Base-by-base conservation (phyloP, 352 stramenopile genomes). In the Stramenopiles sp. region DNA sequence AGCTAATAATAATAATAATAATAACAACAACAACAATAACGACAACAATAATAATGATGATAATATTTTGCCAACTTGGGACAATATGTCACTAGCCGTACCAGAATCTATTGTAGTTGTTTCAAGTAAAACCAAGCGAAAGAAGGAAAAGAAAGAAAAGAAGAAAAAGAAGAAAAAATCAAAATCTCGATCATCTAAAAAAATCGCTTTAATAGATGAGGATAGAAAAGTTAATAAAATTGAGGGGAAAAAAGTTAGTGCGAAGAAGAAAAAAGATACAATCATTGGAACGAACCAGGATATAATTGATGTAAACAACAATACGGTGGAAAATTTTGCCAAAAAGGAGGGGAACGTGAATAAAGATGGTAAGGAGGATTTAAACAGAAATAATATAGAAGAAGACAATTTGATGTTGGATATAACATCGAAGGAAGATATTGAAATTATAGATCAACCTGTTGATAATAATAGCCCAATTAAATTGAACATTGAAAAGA, bases 101-200 rank as follows among this genome's bases (percentile, higher is more conserved):
- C 65, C 65, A 13, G 30, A 33, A 76, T 33, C 65, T 76, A 7
- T 33, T 20, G 4, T 7, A 76, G 31, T 76, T 76, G 13, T 33
- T 76, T 13, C 4, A 76, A 7, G 4, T 13, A 76, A 76, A 20
- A 76, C 4, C 38, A 53, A 53, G 13, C 38, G 13, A 13, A 76
- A 76, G 65, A 76, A 76, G 65, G 65, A 31, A 13, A 76, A 76
- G 65, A 76, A 76, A 76, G 31, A 4, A 33, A 31, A 76, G 30
- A 76, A 76, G 65, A 76, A 76, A 13, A 76, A 76, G 65, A 76
- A 76, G 65, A 76, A 76, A 33, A 76, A 76, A 13, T 76, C 65
- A 76, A 76, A 53, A 53, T 53, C 38, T 13, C 38, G 38, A 4
- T 4, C 38, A 13, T 53, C 38, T 13, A 53, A 76, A 33, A 76